These are phyloP conservation scores for Eucalyptus sideroxylon DNA, from an alignment of 345 rosid species.

Conservation along the genomic window DNA sequence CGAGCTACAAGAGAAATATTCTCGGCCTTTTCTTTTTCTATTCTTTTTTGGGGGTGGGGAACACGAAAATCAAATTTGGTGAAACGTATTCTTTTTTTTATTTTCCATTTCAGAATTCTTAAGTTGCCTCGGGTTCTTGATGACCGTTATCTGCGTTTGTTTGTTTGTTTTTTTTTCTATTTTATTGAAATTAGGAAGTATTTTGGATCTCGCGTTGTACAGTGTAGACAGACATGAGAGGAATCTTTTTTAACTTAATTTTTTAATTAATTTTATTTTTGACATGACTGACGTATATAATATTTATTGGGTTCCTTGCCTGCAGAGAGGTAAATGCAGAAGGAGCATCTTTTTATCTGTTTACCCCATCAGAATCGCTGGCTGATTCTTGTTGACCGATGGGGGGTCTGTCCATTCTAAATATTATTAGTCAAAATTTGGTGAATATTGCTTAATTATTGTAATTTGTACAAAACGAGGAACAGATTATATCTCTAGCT, in stretches of 20 bases:
- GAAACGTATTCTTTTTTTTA: neutral
- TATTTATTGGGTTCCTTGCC: neutral
- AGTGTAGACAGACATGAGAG: neutral
- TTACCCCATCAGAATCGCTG: neutral
- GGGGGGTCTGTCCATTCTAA: neutral
- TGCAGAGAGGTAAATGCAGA: neutral
- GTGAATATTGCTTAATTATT: neutral
- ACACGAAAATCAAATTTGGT: neutral
- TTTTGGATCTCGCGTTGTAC: neutral
- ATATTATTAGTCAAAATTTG: neutral
- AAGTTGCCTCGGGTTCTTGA: neutral
- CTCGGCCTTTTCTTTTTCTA: neutral
- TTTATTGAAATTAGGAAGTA: neutral
- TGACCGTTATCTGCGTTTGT: neutral
- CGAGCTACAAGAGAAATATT: neutral
- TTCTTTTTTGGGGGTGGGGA: neutral
- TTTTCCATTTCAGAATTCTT: neutral
- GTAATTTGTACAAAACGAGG: neutral
- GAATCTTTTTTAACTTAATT: neutral
- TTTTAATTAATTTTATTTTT: too few species aligned
- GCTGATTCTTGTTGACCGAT: neutral
- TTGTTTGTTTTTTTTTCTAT: accelerated
- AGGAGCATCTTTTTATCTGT: neutral
- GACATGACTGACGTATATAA: neutral
- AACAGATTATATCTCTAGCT: neutral